Evolutionary conservation across 2,329 filamentous ascomycete genomes (phyloP).

Genomic region (Botryotinia calthae): DNA sequence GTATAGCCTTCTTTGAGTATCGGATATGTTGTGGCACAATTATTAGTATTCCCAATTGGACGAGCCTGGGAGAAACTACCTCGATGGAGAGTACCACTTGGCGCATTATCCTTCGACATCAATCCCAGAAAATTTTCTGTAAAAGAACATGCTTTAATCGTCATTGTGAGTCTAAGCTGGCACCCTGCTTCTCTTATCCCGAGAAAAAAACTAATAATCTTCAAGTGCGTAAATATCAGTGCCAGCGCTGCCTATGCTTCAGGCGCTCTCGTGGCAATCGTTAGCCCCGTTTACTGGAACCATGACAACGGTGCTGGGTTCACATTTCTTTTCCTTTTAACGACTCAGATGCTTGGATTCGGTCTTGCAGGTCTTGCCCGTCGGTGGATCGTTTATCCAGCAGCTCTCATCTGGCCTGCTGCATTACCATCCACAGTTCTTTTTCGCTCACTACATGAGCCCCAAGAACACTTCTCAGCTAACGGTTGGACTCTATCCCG

Average conservation of each 20-base stretch:
- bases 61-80: slow-evolving; percentile 49
- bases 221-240: slow-evolving; percentile 41
- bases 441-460: slow-evolving; percentile 47
- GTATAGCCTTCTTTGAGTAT: slow-evolving; percentile 26
- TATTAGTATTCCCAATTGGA: slow-evolving; percentile 45
- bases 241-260: slow-evolving; percentile 46
- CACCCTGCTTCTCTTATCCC: not conserved
- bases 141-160: slow-evolving; percentile 66
- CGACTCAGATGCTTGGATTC: slow-evolving; percentile 55
- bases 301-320: slow-evolving; percentile 47
- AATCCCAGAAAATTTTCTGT: slow-evolving; percentile 63
- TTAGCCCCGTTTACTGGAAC: slow-evolving; percentile 50
- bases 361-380: slow-evolving; percentile 52
- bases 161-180: slow-evolving; percentile 42
- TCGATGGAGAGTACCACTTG: slow-evolving; percentile 48
- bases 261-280: slow-evolving; percentile 52
- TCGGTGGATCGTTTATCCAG: slow-evolving; percentile 52
- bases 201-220: slow-evolving; percentile 47
- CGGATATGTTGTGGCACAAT: slow-evolving; percentile 28
- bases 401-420: slow-evolving; percentile 52
- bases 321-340: slow-evolving; percentile 50
- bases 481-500: slow-evolving; percentile 48
- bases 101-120: slow-evolving; percentile 39
- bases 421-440: slow-evolving; percentile 48
- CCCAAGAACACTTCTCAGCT: slow-evolving; percentile 31